phyloP scores from a whole-genome alignment of 495 filamentous ascomycete genomes.

The Chaetomium fimeti region DNA sequence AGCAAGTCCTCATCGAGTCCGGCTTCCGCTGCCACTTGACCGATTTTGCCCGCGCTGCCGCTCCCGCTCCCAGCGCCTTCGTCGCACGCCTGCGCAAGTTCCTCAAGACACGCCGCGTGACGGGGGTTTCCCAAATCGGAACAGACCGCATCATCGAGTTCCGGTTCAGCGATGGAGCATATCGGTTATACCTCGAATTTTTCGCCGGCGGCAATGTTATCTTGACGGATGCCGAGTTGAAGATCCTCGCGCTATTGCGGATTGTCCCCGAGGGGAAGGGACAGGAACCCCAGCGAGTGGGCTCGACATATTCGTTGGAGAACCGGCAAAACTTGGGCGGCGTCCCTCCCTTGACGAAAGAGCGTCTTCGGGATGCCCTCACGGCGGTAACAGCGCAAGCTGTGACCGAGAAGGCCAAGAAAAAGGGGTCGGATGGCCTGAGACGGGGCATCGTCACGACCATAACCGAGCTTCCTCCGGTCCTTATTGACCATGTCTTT shows the following conservation, averaged over 20 bases:
- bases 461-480: conserved; percentile 82
- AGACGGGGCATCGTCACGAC: conserved; percentile 75
- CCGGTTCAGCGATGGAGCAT: conserved; percentile 85
- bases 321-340: conserved; percentile 79
- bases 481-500: conserved; percentile 84
- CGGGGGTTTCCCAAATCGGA: conserved; percentile 76
- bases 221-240: conserved; percentile 76
- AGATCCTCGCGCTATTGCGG: conserved; percentile 76
- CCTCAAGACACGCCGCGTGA: conserved; percentile 82
- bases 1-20: conserved; percentile 88
- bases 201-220: conserved; percentile 92
- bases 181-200: conserved; percentile 88
- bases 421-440: conserved; percentile 68
- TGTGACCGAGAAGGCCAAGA: conserved; percentile 69
- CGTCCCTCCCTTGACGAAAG: conserved; percentile 67
- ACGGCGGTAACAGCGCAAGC: conserved; percentile 55
- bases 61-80: conserved; percentile 78
- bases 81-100: conserved; percentile 79
- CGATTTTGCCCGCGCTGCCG: conserved; percentile 79
- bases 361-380: conserved; percentile 67
- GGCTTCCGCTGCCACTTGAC: conserved; percentile 96
- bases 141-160: conserved; percentile 93
- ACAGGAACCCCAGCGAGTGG: conserved; percentile 71
- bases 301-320: conserved; percentile 73
- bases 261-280: conserved; percentile 71